Base-by-base conservation (phyloP, 345 rosid species). In the Murraya paniculata region DNA sequence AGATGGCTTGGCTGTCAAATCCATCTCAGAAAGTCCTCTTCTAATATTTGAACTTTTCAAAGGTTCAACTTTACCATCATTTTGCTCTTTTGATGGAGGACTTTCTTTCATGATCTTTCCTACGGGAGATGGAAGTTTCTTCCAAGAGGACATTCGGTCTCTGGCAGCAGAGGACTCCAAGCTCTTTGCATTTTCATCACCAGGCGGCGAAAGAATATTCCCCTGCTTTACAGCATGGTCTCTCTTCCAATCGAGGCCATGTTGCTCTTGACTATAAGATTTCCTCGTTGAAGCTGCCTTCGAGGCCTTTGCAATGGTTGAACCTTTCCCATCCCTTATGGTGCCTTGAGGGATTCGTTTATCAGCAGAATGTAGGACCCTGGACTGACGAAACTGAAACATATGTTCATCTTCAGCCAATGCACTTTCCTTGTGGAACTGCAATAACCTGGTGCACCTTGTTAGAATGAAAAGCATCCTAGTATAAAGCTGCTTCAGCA, bases 391-490 rank as follows among this genome's bases (percentile, higher is more conserved):
- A 85, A 93, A 92, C 83, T 88, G 94, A 25, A 91, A 83, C 65
- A 81, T 82, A 77, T 87, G 95, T 79, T 91, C 96, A 80, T 90
- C 90, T 74, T 93, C 98, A 2, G 94, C 92, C 75, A 91, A 86
- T 80, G 94, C 90, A 81, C 97, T 97, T 91, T 97, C 99, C 86
- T 97, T 97, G 86, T 97, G 99, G 73, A 97, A 97, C 85, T 97
- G 99, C 89, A 93, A 89, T 83, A 97, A 84, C 78, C 99, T 90
- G 50, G 98, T 97, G 80, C 99, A 97, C 80, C 99, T 91, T 30
- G 99, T 97, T 65, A 97, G 97, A 76, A 97, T 94, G 87, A 97
- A 94, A 85, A 97, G 98, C 98, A 97, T 97, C 82, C 89, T 88
- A 18, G 99, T 97, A 84, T 94, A 91, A 67, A 97, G 98, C 87